Evolutionary conservation across 2,329 filamentous ascomycete genomes (phyloP), one percentile per base, ranked within the genome.

Genomic region (Epichloe aotearoae): DNA sequence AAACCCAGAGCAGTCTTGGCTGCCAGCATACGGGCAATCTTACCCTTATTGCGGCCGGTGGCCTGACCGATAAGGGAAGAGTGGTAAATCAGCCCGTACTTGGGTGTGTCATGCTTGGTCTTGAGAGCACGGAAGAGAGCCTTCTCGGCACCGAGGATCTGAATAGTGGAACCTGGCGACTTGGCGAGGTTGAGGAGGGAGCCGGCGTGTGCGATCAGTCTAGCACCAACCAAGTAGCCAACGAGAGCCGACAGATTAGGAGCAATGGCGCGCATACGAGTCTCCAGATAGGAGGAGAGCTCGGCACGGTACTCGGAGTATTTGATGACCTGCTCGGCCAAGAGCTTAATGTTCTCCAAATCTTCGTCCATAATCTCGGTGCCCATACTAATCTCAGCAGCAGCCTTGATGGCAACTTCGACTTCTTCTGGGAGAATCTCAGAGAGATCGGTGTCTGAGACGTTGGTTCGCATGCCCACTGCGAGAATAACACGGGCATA

Each of bases 31-130:
- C 93, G 88, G 41, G 93, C 93, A 64, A 98, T 95, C 77, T 98
- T 98, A 62, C 93, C 93, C 83, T 98, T 98, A 77, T 97, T 97
- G 75, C 88, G 91, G 62, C 93, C 93, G 19, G 88, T 95, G 33
- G 93, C 93, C 73, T 98, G 93, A 43, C 93, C 94, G 57, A 98
- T 94, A 44, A 98, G 80, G 30, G 88, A 93, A 46, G 87, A 86
- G 70, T 95, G 86, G 73, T 93, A 94, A 66, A 94, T 88, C 57
- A 95, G 78, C 78, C 93, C 93, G 63, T 97, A 98, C 72, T 97
- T 98, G 65, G 93, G 93, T 39, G 93, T 98, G 65, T 96, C 89
- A 70, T 97, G 91, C 79, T 98, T 97, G 47, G 93, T 98, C 81
- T 98, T 98, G 56, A 98, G 77, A 19, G 93, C 93, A 64, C 93